phyloP scores from a whole-genome alignment of 495 filamentous ascomycete genomes.

The Podospora pseudocomata region DNA sequence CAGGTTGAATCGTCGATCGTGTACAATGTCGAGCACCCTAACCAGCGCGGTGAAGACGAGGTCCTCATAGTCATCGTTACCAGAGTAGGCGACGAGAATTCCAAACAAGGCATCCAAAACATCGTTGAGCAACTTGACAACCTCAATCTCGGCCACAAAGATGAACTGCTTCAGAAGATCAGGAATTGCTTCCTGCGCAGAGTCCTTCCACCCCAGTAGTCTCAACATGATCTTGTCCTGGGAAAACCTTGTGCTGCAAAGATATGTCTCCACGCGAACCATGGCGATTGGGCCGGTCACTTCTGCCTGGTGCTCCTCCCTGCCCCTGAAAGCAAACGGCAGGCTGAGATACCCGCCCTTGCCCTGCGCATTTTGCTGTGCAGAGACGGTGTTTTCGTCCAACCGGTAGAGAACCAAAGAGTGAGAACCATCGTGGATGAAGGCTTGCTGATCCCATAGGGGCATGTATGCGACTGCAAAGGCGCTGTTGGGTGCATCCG shows the following conservation, averaged over 20 bases:
- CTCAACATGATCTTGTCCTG: slow-evolving; percentile 87
- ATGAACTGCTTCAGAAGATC: slow-evolving; percentile 74
- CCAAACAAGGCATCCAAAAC: slow-evolving; percentile 92
- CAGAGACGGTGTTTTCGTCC: slow-evolving; percentile 70
- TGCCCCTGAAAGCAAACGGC: slow-evolving; percentile 68
- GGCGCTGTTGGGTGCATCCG: slow-evolving; percentile 76
- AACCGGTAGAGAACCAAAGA: slow-evolving; percentile 79
- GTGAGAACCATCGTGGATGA: slow-evolving; percentile 83
- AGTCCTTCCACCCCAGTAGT: slow-evolving; percentile 80
- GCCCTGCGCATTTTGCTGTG: slow-evolving; percentile 51
- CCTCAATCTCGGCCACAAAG: slow-evolving; percentile 95
- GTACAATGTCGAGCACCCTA: slow-evolving; percentile 84
- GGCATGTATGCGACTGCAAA: slow-evolving; percentile 93
- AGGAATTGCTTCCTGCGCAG: slow-evolving; percentile 63
- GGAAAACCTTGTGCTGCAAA: slow-evolving; percentile 93
- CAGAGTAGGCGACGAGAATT: slow-evolving; percentile 81
- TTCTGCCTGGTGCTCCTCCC: slow-evolving; percentile 64
- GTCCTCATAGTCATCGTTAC: slow-evolving; percentile 88
- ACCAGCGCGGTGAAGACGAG: slow-evolving; percentile 87
- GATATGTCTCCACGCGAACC: slow-evolving; percentile 75
- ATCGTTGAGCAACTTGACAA: slow-evolving; percentile 86
- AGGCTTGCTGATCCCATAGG: slow-evolving; percentile 87
- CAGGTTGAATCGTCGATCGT: slow-evolving; percentile 90
- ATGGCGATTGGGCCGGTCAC: slow-evolving; percentile 72
- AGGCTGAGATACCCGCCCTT: slow-evolving; percentile 80